Conservation (phyloP, 2,329 filamentous ascomycete species). For the Talaromyces sp. region DNA sequence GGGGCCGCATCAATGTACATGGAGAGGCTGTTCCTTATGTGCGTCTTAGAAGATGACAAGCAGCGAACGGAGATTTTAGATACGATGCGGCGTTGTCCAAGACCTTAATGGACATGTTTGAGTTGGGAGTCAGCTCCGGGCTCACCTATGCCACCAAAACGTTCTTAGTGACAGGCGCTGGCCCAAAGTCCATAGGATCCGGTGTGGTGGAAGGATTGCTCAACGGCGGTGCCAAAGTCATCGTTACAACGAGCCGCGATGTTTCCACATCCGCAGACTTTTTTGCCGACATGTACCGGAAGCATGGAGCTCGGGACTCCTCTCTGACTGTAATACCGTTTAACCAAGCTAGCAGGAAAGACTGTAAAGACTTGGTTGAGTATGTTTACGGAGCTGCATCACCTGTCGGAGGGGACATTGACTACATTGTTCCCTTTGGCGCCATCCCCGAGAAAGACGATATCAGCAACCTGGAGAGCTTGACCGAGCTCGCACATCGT, state of each 20-base stretch:
- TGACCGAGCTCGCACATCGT: slow-evolving; percentile 93
- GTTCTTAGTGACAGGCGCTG: slow-evolving; percentile 95
- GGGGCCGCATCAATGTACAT: not conserved
- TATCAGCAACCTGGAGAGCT: slow-evolving; percentile 92
- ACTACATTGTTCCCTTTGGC: slow-evolving; percentile 92
- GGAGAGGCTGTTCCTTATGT: slow-evolving; percentile 98
- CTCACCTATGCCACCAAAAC: slow-evolving; percentile 88
- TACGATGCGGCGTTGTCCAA: slow-evolving; percentile 98
- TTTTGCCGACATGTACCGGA: slow-evolving; percentile 97
- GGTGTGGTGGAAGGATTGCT: slow-evolving; percentile 94
- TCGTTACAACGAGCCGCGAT: slow-evolving; percentile 94
- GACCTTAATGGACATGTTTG: slow-evolving; percentile 83
- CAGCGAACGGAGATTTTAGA: slow-evolving; percentile 83
- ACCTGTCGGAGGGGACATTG: slow-evolving; percentile 90
- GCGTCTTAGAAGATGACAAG: slow-evolving; percentile 94
- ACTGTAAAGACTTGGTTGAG: slow-evolving; percentile 70
- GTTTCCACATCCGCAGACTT: slow-evolving; percentile 98
- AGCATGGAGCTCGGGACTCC: slow-evolving; percentile 86
- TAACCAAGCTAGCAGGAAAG: slow-evolving; percentile 90
- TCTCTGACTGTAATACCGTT: slow-evolving; percentile 97
- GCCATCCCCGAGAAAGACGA: slow-evolving; percentile 97
- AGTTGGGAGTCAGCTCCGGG: slow-evolving; percentile 79
- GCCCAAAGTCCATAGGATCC: slow-evolving; percentile 93
- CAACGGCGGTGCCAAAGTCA: slow-evolving; percentile 90
- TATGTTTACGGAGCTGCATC: slow-evolving; percentile 98